Evolutionary conservation across 208 protist species (phyloP), one percentile per base, ranked within the genome.

Genomic region (Leishmania lainsoni): DNA sequence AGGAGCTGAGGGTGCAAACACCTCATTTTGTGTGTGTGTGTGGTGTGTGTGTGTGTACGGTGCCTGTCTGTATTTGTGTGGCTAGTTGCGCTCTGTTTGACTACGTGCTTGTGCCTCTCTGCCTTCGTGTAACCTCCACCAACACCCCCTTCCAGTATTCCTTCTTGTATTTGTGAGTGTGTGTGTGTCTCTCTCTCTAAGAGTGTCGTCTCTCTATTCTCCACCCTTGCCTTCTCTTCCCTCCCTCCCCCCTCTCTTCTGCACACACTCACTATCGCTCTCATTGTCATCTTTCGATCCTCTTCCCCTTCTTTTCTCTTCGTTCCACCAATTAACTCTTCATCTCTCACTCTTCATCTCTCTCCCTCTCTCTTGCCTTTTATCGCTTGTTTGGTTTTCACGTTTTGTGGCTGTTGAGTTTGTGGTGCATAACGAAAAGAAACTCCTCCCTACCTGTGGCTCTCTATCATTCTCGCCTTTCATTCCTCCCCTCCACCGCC

Each of bases 301-400:
- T 42, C 58, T 71, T 74, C 59, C 76, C 74, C 81, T 79, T 75
- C 70, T 56, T 49, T 75, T 6, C 51, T 59, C 48, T 51, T 51
- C 51, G 3, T 9, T 1, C 26, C 48, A 35, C 45, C n/a, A 12
- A 32, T 51, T 26, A 12, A 8, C 51, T 39, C 35, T 39, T 1
- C 35, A 39, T 39, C 35, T 39, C 35, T 39, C 1, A 39, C 35
- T 39, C 35, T 1, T 39, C 35, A 39, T 39, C 35, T 39, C 35
- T 59, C 71, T 76, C 29, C n/a, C 4, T 66, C 29, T 35, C 26
- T 39, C 14, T 39, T 66, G n/a, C 59, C 51, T 16, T n/a, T 16
- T 16, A 29, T 59, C 35, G 10, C 20, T 76, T 26, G 5, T n/a
- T 39, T 76, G 35, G 12, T 76, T 56, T 76, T 54, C 9, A 17